Evolutionary conservation across 2,329 filamentous ascomycete species (phyloP), one percentile per base, ranked within the genome.

Genomic region (Chaetomiaceae sp.): DNA sequence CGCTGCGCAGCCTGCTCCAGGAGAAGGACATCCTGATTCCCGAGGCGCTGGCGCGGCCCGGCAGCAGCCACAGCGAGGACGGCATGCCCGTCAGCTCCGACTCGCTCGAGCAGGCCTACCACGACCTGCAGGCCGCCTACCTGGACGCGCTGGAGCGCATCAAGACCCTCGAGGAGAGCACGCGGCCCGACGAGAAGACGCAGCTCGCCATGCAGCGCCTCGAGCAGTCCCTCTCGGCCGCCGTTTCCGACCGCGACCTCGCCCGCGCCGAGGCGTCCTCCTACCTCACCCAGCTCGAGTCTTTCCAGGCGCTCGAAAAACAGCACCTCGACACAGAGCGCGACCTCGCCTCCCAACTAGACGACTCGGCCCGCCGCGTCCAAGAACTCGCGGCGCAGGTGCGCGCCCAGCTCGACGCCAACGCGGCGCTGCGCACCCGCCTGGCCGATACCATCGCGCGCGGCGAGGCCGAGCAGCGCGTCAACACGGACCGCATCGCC

Each of bases 1-100:
- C 88, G n/a, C 79, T 99, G 37, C 84, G 89, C 39, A 81, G 76
- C 29, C 76, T 97, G 23, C 79, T 97, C 19, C 76, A 85, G 56
- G 89, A 95, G 68, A 88, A 91, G 61, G 91, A 96, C 64, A 90
- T 91, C 51, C 76, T 85, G 37, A 83, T 88, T 22, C 84, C 87
- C 0, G 83, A 83, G 42, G 79, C 79, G 15, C 71, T 80, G 53
- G 76, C 73, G 47, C 76, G 75, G 52, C 63, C 62, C 20, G 55
- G 65, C 59, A 65, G 64, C 51, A 71, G 66, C 47, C 70, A 73
- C 39, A 70, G 74, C 17, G 46, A 48, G 43, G 68, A 69, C 42
- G 71, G 71, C 20, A 67, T 70, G 1, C 77, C 80, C 33, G 80
- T 83, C 15, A 85, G 85, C 11, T 89, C 88, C 0, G 79, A 84